Evolutionary conservation across 257 asterid species (phyloP), one percentile per base, ranked within the genome.

Genomic region (Dorcoceras hygrometricum): DNA sequence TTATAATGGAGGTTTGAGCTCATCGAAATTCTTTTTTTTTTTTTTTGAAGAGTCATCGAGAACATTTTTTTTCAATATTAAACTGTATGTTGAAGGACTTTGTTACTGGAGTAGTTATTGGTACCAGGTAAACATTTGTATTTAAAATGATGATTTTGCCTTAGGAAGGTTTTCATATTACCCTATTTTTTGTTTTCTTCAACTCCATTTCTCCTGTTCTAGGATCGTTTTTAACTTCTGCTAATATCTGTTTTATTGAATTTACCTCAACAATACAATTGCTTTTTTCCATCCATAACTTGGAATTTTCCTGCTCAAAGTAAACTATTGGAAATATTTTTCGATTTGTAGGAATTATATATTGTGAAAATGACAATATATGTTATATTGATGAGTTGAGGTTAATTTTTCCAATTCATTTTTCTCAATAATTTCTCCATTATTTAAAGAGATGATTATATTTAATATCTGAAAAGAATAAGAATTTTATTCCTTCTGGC

Each of bases 1-100:
- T 84, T 73, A 29, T 24, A 50, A 28, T 79, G 72, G 89, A 83
- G 99, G 99, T 90, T 54, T 73, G 78, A 59, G 48, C 68, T 75
- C 72, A 57, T 55, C 73, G 9, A 25, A 61, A 23, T 71, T 57
- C 61, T 65, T 51, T 9, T n/a, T n/a, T n/a, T n/a, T n/a, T n/a
- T n/a, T n/a, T n/a, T n/a, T n/a, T n/a, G n/a, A n/a, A n/a, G n/a
- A n/a, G n/a, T n/a, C n/a, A n/a, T n/a, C n/a, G n/a, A n/a, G n/a
- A n/a, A n/a, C n/a, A n/a, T n/a, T n/a, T n/a, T n/a, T n/a, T n/a
- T n/a, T n/a, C n/a, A n/a, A n/a, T n/a, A n/a, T n/a, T 5, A 34
- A 34, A 34, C 43, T 34, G 9, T 34, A 34, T 32, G 43, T 34
- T 34, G 43, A 34, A 34, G 43, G 14, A 11, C 50, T 39, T 39